These are phyloP conservation scores for Chaetoscypha palmicola DNA, from an alignment of 2,329 filamentous ascomycete genomes.

Conservation along the genomic window DNA sequence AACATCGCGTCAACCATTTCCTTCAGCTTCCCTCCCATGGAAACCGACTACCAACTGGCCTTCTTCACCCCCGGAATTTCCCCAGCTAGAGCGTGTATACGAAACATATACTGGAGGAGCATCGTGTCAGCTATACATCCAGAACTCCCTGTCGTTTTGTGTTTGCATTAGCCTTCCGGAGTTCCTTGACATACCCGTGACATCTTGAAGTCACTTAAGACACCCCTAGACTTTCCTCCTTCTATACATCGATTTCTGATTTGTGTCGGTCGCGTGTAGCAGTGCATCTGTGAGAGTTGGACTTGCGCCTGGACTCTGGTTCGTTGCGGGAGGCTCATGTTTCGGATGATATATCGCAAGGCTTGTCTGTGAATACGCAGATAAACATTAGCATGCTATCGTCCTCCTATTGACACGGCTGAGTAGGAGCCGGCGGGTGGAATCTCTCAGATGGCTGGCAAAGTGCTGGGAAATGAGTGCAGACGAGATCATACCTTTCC, in stretches of 20 bases:
- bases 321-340: conserved; percentile 75
- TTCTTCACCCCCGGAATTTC: conserved; percentile 88
- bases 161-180: neutral
- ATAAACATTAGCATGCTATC: no score
- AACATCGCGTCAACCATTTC: no score
- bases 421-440: no score
- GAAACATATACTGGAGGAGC: conserved; percentile 72
- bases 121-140: neutral
- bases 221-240: conserved; percentile 81
- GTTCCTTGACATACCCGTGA: conserved; percentile 60
- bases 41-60: conserved; percentile 72
- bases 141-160: neutral
- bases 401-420: no score
- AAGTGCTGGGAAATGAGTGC: neutral
- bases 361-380: conserved; percentile 72
- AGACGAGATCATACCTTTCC: conserved; percentile 51
- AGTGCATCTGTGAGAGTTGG: conserved; percentile 89
- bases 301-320: conserved; percentile 88
- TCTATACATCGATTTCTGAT: conserved; percentile 90
- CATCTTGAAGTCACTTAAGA: conserved; percentile 91
- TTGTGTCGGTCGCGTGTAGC: conserved; percentile 88
- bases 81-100: conserved; percentile 78
- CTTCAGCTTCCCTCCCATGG: no score
- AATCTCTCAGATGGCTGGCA: neutral
- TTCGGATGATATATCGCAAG: conserved; percentile 86